Conservation (phyloP, 345 rosid genomes). For the Aurinia saxatilis region DNA sequence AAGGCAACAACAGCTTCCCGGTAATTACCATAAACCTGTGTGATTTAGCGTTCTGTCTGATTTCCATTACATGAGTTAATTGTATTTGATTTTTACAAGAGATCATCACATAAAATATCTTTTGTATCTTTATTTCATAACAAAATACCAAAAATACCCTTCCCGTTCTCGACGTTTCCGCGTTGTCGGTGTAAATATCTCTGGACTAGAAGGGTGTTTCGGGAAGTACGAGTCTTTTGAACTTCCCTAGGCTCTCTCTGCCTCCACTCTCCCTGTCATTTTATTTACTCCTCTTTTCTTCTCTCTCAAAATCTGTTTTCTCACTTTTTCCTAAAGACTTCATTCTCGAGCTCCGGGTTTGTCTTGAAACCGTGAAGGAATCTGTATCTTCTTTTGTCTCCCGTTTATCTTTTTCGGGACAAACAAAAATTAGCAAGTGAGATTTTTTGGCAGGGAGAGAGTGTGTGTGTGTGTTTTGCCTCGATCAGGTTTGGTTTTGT, state of each 20-base stretch:
- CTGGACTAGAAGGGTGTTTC: not conserved
- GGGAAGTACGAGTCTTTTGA: not conserved
- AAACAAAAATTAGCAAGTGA: not conserved
- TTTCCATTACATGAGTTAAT: not conserved
- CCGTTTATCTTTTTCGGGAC: not conserved
- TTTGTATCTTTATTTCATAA: not conserved
- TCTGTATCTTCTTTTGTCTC: not conserved
- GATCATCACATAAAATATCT: not conserved
- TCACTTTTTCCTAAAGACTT: not conserved
- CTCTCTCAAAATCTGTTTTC: constrained; percentile 2
- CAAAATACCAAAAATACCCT: constrained; percentile 23
- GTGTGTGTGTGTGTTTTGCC: not conserved
- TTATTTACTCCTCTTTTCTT: constrained; percentile 20
- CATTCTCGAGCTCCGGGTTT: constrained; percentile 16
- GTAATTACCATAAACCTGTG: constrained; percentile 1
- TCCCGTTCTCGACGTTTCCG: not conserved
- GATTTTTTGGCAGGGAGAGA: not conserved
- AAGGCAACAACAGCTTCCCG: not conserved
- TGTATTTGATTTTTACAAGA: too few relatives aligned
- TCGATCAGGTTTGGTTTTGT: constrained; percentile 3
- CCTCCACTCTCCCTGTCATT: constrained; percentile 24
- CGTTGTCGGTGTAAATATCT: constrained; percentile 25
- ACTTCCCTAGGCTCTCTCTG: constrained; percentile 26
- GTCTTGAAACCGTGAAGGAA: constrained; percentile 10
- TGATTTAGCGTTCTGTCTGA: too few relatives aligned